phyloP scores from a whole-genome alignment of 2,329 filamentous ascomycete genomes.

The Colletotrichum sp. region DNA sequence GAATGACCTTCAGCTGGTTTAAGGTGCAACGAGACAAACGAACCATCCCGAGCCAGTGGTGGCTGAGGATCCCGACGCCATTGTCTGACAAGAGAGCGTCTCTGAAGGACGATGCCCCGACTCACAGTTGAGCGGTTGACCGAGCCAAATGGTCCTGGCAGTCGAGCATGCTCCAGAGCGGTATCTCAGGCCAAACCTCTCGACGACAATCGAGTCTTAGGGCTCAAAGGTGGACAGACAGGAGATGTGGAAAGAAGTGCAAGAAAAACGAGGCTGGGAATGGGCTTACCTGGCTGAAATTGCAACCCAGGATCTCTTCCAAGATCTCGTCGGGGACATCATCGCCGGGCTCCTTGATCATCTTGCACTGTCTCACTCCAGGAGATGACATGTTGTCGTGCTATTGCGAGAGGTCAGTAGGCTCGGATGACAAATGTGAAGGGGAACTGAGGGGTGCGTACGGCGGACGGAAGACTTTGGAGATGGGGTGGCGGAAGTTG shows the following conservation, averaged over 20 bases:
- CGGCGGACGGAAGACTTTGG: not conserved
- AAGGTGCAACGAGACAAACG: not conserved
- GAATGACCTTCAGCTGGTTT: not conserved
- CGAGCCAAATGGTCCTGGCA: not conserved
- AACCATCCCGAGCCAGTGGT: not conserved
- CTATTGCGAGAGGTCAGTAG: not conserved
- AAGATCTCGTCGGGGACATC: not conserved
- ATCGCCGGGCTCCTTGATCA: not conserved
- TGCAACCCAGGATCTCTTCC: not conserved
- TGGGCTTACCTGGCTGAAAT: not conserved
- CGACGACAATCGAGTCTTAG: not conserved
- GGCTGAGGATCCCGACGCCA: not conserved
- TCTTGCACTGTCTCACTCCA: not conserved
- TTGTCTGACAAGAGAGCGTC: not conserved
- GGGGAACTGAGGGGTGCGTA: not conserved
- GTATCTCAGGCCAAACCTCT: not conserved
- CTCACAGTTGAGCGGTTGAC: not conserved
- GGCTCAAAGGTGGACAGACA: not conserved
- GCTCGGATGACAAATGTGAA: not conserved
- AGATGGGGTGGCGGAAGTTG: not conserved
- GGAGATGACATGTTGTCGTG: not conserved
- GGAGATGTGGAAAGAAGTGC: not conserved
- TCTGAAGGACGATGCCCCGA: not conserved
- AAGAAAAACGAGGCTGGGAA: not conserved
- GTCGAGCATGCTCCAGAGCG: not conserved